Evolutionary conservation across 2,329 filamentous ascomycete species (phyloP).

Genomic region (Xylaria multiplex): DNA sequence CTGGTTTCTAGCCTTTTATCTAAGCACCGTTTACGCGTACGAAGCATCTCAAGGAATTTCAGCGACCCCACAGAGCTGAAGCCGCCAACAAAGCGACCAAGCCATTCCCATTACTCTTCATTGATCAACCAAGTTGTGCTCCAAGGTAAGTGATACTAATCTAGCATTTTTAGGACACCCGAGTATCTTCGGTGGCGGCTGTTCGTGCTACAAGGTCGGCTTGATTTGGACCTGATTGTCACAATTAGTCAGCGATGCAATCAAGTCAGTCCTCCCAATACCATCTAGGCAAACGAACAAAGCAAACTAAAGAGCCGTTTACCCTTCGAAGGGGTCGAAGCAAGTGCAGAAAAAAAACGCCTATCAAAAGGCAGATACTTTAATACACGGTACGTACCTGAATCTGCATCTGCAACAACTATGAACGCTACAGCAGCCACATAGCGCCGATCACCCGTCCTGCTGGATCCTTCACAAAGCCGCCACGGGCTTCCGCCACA

Average conservation of each 20-base stretch:
- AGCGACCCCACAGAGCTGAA: constrained; percentile 26
- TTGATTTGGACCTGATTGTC: neutral
- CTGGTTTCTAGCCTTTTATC: neutral
- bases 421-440: constrained; percentile 31
- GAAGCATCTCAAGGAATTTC: neutral
- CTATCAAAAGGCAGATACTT: constrained; percentile 17
- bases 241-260: constrained; percentile 12
- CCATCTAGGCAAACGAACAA: constrained; percentile 13
- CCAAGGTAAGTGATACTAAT: neutral
- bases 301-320: neutral
- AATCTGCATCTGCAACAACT: constrained; percentile 29
- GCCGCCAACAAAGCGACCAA: constrained; percentile 20
- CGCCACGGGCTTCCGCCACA: constrained; percentile 13
- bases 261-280: neutral
- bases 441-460: constrained; percentile 33
- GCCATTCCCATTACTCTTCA: neutral
- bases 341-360: constrained; percentile 1
- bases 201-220: constrained; percentile 6
- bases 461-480: constrained; percentile 23
- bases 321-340: neutral
- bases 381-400: constrained; percentile 22
- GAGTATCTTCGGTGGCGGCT: neutral
- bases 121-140: neutral
- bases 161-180: neutral
- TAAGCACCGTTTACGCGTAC: neutral